Evolutionary conservation across 257 asterid species (phyloP), one percentile per base, ranked within the genome.

Genomic region (Lithospermum erythrorhizon): DNA sequence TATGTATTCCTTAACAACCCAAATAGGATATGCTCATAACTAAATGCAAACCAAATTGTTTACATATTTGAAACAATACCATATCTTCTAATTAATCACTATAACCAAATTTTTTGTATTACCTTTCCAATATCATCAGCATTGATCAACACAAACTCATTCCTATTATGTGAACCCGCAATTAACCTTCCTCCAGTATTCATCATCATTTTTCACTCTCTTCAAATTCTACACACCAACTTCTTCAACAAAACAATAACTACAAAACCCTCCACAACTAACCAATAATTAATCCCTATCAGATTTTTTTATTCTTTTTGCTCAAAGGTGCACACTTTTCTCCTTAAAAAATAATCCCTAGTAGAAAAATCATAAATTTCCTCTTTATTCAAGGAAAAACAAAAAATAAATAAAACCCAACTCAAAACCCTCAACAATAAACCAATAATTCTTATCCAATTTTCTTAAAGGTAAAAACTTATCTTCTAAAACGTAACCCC

Each of bases 111-210:
- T 11, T 41, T 41, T 3, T 53, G 14, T 3, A 63, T 65, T 60
- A 83, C 96, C 80, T 64, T 79, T 62, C 95, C 95, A 73, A 83
- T 73, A 69, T 88, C 95, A 72, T 88, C 96, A 63, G 96, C 90
- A 81, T 88, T 80, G 67, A 85, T 85, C 49, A 85, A 81, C 53
- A 83, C 74, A 78, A 88, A 83, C 70, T 83, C 95, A 67, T 88
- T 88, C 67, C 95, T 83, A 71, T 78, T 83, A 61, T 88, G 96
- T 63, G 96, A 88, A 65, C 95, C 96, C 72, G 94, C 87, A 69
- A 85, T 79, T 56, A 88, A 90, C 75, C 94, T 81, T 7, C 96
- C 95, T 21, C 95, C 81, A 35, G 95, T 85, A 57, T 82, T 73
- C 96, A 85, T 83, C 78, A 72, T 80, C 84, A 81, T 81, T 66